Evolutionary conservation across 2,329 filamentous ascomycete genomes (phyloP).

Genomic region (Pseudonectria foliicola): DNA sequence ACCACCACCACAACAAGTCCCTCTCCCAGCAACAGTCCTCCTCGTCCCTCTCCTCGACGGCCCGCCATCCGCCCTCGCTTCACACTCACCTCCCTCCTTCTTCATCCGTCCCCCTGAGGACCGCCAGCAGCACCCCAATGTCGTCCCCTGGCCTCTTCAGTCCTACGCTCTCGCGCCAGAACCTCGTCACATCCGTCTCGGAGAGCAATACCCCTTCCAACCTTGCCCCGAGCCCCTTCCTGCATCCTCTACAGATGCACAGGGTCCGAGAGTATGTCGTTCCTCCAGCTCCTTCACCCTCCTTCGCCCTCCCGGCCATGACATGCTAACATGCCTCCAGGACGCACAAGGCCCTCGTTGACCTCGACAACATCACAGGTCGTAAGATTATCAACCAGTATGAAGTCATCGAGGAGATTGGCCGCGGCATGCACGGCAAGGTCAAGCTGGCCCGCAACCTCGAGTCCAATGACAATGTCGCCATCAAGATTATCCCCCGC

Average conservation of each 20-base stretch:
- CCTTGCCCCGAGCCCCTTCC: conserved; percentile 48
- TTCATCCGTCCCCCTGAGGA: conserved; percentile 37
- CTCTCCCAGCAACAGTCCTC: conserved; percentile 23
- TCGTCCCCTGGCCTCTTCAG: conserved; percentile 58
- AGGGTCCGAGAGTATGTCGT: conserved; percentile 66
- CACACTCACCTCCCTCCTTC: conserved; percentile 28
- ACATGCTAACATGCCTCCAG: conserved; percentile 31
- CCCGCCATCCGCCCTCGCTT: conserved; percentile 18
- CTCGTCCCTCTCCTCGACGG: conserved; percentile 21
- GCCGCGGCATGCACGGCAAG: conserved; percentile 92
- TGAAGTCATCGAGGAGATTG: conserved; percentile 92
- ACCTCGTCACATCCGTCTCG: conserved; percentile 37
- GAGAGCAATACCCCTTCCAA: conserved; percentile 48
- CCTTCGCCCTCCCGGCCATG: conserved; percentile 8
- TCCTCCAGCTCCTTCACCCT: conserved; percentile 2
- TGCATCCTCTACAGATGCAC: conserved; percentile 66
- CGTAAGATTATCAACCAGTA: conserved; percentile 98
- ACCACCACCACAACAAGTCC: conserved; percentile 21
- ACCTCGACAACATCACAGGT: conserved; percentile 80
- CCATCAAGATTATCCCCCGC: conserved; percentile 96
- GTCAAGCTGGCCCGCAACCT: conserved; percentile 89
- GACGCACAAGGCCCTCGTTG: conserved; percentile 86
- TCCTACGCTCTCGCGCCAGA: conserved; percentile 38
- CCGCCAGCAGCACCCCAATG: conserved; percentile 49
- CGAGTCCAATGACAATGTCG: conserved; percentile 69